Evolutionary conservation across 2,329 filamentous ascomycete genomes (phyloP), one percentile per base, ranked within the genome.

Genomic region (Ophiostoma ulmi): DNA sequence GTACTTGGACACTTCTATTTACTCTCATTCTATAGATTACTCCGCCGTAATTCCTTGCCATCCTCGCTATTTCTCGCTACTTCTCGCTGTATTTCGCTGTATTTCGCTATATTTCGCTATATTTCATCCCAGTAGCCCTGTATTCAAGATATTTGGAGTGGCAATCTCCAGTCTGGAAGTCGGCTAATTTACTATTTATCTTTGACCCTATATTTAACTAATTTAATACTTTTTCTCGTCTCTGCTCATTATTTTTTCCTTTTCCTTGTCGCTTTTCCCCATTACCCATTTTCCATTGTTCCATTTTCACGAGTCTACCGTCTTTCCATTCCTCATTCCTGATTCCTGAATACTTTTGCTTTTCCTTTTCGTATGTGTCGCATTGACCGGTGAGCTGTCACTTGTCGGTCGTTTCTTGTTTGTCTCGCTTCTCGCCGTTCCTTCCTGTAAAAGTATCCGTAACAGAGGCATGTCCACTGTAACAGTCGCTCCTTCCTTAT

Each of bases 301-400:
- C 44, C 44, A 20, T 48, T 48, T 48, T 48, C 44, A 48, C 44
- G 44, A 48, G 44, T 48, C 17, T 48, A 20, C 44, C 44, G 44
- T 20, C 44, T 48, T 39, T 48, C 44, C 38, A 39, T 48, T 48
- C 44, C 31, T n/a, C 38, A 13, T n/a, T 48, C 44, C 26, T 26
- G 26, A 26, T 26, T n/a, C n/a, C 44, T 20, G 44, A 48, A 8
- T 20, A 8, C 44, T 7, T 48, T 48, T 48, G 44, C 44, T 48
- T 17, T 48, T 58, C n/a, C 7, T 58, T 26, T 58, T 58, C 14
- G 44, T 58, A 2, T 44, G 8, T 58, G 52, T 58, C 52, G 44
- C 22, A 58, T 58, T 58, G 52, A 7, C 20, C 52, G 52, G n/a
- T 58, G 52, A 58, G 52, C 52, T 58, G 52, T 58, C 52, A 58